Conservation (phyloP, 805 yeast species). For the Cyberlindnera euphorbiae region DNA sequence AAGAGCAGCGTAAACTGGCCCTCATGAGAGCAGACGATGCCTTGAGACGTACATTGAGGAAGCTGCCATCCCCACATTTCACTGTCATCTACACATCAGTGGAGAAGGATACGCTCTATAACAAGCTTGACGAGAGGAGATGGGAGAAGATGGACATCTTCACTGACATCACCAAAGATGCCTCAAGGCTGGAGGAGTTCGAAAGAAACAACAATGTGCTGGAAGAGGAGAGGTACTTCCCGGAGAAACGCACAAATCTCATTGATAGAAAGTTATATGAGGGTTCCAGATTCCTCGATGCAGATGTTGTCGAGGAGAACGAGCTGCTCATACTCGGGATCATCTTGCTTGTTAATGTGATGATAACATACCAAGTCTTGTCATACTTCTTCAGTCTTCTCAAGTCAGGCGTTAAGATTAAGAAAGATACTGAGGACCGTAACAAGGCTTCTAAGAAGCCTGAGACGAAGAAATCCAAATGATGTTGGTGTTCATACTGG, state of each 20-base stretch:
- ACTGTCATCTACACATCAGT: slow-evolving; percentile 54
- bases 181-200: slow-evolving; percentile 43
- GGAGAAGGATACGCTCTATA: slow-evolving; percentile 17
- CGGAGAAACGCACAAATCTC: slow-evolving; percentile 30
- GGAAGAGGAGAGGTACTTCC: slow-evolving; percentile 28
- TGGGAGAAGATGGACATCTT: slow-evolving; percentile 42
- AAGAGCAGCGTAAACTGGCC: slow-evolving; percentile 27
- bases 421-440: background rate
- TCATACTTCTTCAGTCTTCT: slow-evolving; percentile 1
- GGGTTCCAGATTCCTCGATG: slow-evolving; percentile 37
- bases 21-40: slow-evolving; percentile 32
- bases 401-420: background rate
- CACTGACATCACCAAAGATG: slow-evolving; percentile 49
- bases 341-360: slow-evolving; percentile 11
- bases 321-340: slow-evolving; percentile 42
- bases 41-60: slow-evolving; percentile 53
- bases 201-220: slow-evolving; percentile 43
- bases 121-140: slow-evolving; percentile 24
- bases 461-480: slow-evolving; percentile 3
- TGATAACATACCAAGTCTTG: slow-evolving; percentile 6
- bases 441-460: background rate
- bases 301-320: slow-evolving; percentile 45
- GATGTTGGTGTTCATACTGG: too few relatives aligned
- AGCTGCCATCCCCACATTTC: slow-evolving; percentile 69
- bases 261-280: slow-evolving; percentile 24